Percentiles rank a stretch among this genome's conserved stretches.
These are phyloP conservation scores for Picea abies DNA, from an alignment of 83 land plant species.

Conservation along the genomic window DNA sequence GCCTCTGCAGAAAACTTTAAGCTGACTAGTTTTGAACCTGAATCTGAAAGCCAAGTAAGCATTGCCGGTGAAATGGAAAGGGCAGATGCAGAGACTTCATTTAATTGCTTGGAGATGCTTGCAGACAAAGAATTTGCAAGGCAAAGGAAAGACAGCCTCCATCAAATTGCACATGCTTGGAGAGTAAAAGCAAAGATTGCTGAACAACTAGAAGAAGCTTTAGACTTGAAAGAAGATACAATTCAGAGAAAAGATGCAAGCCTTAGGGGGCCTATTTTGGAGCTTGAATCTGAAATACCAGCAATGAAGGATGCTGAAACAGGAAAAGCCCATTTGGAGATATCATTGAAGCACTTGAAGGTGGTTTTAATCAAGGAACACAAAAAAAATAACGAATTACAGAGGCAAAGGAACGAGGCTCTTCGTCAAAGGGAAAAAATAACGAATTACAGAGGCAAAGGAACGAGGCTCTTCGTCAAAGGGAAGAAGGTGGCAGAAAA, in stretches of 20 bases:
- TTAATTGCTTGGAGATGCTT: neutral
- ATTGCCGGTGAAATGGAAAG: neutral
- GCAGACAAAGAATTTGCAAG: neutral
- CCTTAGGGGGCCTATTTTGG: too few species aligned
- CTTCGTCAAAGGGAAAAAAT: neutral
- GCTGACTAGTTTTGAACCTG: neutral
- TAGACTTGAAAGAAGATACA: too few species aligned
- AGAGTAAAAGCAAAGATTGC: too few species aligned
- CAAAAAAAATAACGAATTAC: neutral
- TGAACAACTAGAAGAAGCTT: too few species aligned
- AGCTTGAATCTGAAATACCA: neutral
- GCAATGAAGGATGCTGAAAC: neutral
- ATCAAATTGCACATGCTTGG: too few species aligned
- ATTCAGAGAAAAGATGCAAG: too few species aligned
- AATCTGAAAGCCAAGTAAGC: neutral
- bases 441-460: neutral
- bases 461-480: neutral
- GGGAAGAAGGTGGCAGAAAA: neutral
- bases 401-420: neutral
- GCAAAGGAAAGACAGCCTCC: neutral
- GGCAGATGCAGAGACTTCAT: neutral
- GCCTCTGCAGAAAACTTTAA: neutral
- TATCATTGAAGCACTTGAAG: neutral
- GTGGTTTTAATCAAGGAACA: neutral
- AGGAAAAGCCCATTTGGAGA: neutral